phyloP scores from a whole-genome alignment of 345 rosid genomes.

The Durio zibethinus region DNA sequence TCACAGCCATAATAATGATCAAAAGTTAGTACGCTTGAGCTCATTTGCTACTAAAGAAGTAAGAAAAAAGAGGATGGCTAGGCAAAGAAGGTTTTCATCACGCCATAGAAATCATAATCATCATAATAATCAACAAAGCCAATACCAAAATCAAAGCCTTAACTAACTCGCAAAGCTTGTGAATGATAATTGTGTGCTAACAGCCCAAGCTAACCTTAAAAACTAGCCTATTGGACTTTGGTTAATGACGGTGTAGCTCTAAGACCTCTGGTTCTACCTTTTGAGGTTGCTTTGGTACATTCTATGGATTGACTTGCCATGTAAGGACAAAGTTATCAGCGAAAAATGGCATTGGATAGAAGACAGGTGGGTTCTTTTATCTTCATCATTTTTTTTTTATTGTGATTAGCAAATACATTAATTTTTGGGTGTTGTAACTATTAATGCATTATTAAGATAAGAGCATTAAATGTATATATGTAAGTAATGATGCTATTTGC shows the following conservation, averaged over 20 bases:
- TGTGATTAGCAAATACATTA: background rate
- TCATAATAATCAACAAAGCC: conserved; percentile 36
- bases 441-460: background rate
- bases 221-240: conserved; percentile 64
- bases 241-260: conserved; percentile 23
- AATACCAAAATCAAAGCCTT: conserved; percentile 28
- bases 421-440: background rate
- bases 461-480: background rate
- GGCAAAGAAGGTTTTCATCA: conserved; percentile 71
- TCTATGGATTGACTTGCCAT: conserved; percentile 36
- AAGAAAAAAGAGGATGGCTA: conserved; percentile 96
- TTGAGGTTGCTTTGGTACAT: conserved; percentile 13
- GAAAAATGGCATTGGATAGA: conserved; percentile 54
- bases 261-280: conserved; percentile 25
- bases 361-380: conserved; percentile 51
- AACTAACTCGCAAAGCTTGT: conserved; percentile 43
- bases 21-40: conserved; percentile 47
- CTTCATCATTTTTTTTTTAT: background rate
- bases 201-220: conserved; percentile 26
- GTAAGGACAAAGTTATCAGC: conserved; percentile 45
- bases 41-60: conserved; percentile 92
- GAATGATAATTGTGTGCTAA: conserved; percentile 26
- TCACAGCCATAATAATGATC: conserved; percentile 43
- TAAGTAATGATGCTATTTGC: background rate
- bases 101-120: conserved; percentile 41